Conservation (phyloP, 768 basidiomycete genomes). For the Agaricus subrufescens region DNA sequence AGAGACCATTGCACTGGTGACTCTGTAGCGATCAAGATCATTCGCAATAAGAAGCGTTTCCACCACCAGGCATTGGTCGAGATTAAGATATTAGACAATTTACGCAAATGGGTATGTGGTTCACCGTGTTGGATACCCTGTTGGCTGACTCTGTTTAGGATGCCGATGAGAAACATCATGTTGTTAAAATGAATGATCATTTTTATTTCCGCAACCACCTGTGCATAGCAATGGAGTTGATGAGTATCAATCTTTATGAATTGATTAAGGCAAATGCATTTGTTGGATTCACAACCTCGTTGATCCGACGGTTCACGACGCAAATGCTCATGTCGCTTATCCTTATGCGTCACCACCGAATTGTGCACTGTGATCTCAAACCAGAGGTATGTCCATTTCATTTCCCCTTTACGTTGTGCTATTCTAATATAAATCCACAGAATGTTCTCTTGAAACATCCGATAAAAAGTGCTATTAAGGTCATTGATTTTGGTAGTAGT, state of each 20-base stretch:
- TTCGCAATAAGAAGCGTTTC: slow-evolving; percentile 98
- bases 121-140: background rate
- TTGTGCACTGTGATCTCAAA: slow-evolving; percentile 98
- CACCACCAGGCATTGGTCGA: slow-evolving; percentile 99
- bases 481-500: slow-evolving; percentile 98
- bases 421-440: slow-evolving; percentile 32
- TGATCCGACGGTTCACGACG: slow-evolving; percentile 93
- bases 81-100: slow-evolving; percentile 95
- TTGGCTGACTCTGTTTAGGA: slow-evolving; percentile 49
- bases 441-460: slow-evolving; percentile 95
- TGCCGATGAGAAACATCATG: slow-evolving; percentile 92
- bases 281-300: slow-evolving; percentile 91
- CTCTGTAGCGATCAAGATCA: slow-evolving; percentile 99
- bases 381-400: slow-evolving; percentile 66
- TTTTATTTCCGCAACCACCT: slow-evolving; percentile 98
- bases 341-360: slow-evolving; percentile 93
- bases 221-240: slow-evolving; percentile 96
- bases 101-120: slow-evolving; percentile 91
- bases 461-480: slow-evolving; percentile 93
- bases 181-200: slow-evolving; percentile 97
- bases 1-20: slow-evolving; percentile 93
- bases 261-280: slow-evolving; percentile 99
- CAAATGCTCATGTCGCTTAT: slow-evolving; percentile 93
- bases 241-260: slow-evolving; percentile 98
- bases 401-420: background rate